These are phyloP conservation scores for Panellus pusillus DNA, from an alignment of 768 basidiomycete genomes.

Conservation along the genomic window DNA sequence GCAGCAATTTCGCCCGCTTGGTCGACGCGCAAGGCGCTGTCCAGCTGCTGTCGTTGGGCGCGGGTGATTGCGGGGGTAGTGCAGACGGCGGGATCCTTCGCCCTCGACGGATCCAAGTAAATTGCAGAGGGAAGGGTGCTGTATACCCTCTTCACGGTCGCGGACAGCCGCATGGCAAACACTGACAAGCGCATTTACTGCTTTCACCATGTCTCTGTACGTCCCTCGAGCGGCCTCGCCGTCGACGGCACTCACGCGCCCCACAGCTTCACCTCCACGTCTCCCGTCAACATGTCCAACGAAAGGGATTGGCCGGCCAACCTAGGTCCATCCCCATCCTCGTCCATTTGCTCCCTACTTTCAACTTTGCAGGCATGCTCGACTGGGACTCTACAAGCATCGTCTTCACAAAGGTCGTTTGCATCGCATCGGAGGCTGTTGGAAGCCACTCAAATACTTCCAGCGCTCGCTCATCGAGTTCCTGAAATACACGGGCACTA, in stretches of 20 bases:
- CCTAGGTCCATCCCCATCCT: conserved; percentile 49
- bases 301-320: conserved; percentile 73
- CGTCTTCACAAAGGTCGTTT: conserved; percentile 63
- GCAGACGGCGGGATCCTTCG: conserved; percentile 40
- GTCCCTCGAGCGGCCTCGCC: background rate
- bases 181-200: background rate
- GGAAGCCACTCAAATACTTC: too few species aligned
- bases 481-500: conserved; percentile 71
- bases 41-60: conserved; percentile 50
- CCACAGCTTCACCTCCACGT: conserved; percentile 42
- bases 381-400: conserved; percentile 80
- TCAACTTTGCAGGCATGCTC: conserved; percentile 55
- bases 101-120: conserved; percentile 44
- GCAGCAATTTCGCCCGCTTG: conserved; percentile 96
- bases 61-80: conserved; percentile 60
- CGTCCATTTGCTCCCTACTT: background rate
- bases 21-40: conserved; percentile 82
- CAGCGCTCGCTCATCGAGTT: conserved; percentile 69
- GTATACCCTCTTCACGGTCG: conserved; percentile 4
- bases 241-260: background rate
- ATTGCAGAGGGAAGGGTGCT: conserved; percentile 36
- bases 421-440: too few species aligned
- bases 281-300: conserved; percentile 61
- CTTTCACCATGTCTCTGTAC: conserved; percentile 13
- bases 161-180: background rate